Evolutionary conservation across 495 filamentous ascomycete genomes (phyloP).

Genomic region (Penicillium taxi): DNA sequence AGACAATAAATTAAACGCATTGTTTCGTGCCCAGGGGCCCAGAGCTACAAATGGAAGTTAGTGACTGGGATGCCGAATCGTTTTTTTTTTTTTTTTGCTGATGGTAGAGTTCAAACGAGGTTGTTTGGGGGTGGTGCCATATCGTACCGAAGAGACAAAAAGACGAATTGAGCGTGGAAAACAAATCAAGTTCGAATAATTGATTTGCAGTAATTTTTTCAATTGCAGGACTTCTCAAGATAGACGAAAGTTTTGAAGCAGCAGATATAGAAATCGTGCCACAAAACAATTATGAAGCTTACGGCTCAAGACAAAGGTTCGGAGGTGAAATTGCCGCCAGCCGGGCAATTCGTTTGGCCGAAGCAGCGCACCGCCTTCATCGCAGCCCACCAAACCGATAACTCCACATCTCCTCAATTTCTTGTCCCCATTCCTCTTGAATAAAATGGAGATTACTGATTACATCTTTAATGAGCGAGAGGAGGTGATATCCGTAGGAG

Average conservation of each 20-base stretch:
- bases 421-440: conserved; percentile 1
- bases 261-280: not conserved
- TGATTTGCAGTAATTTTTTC: not conserved
- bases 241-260: conserved; percentile 1
- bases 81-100: not conserved
- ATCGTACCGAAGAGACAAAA: conserved; percentile 13
- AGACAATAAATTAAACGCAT: conserved; percentile 13
- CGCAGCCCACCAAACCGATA: conserved; percentile 18
- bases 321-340: conserved; percentile 23
- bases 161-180: conserved; percentile 1
- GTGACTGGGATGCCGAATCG: too few relatives aligned
- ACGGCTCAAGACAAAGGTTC: conserved; percentile 18
- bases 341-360: conserved; percentile 33
- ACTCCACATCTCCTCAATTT: conserved; percentile 9
- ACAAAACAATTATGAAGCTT: conserved; percentile 3
- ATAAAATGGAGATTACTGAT: conserved; percentile 80
- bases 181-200: not conserved
- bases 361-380: conserved; percentile 28
- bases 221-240: not conserved
- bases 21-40: conserved; percentile 19
- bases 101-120: conserved; percentile 8
- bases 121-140: conserved; percentile 14
- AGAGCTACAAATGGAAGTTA: conserved; percentile 1
- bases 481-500: conserved; percentile 74
- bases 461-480: conserved; percentile 71